A percentile compares a stretch with the other conserved stretches of the same genome.
Evolutionary conservation across 2,329 filamentous ascomycete species (phyloP).

Genomic region (Acarospora socialis): DNA sequence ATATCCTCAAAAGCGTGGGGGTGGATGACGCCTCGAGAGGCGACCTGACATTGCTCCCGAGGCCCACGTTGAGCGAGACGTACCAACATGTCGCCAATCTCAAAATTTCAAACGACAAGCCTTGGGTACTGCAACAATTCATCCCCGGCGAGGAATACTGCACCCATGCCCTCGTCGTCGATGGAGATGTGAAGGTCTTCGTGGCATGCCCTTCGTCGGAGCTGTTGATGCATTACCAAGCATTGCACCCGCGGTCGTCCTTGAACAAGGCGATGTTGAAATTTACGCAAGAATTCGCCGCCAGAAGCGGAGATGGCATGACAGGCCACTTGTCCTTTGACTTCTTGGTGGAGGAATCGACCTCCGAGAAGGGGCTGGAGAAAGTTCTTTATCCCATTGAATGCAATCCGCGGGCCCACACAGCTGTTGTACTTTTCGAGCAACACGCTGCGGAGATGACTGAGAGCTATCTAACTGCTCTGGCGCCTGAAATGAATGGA

Average conservation of each 20-base stretch:
- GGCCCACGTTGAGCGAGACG: slow-evolving; percentile 38
- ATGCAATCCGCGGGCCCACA: slow-evolving; percentile 57
- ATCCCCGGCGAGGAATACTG: slow-evolving; percentile 53
- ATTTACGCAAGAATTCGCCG: slow-evolving; percentile 48
- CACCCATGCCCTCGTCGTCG: slow-evolving; percentile 55
- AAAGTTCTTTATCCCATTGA: slow-evolving; percentile 49
- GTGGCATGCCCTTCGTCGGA: slow-evolving; percentile 50
- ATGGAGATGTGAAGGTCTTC: slow-evolving; percentile 50
- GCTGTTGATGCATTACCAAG: slow-evolving; percentile 51
- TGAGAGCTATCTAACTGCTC: slow-evolving; percentile 38
- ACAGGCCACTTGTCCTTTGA: slow-evolving; percentile 63
- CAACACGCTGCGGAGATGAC: slow-evolving; percentile 31
- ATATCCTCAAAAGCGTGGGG: slow-evolving; percentile 52
- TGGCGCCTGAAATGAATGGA: slow-evolving; percentile 19
- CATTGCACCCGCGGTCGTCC: slow-evolving; percentile 39
- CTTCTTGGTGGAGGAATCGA: slow-evolving; percentile 45
- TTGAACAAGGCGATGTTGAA: slow-evolving; percentile 46
- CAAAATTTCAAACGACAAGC: slow-evolving; percentile 37
- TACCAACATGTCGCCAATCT: slow-evolving; percentile 40
- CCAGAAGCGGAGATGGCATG: slow-evolving; percentile 33
- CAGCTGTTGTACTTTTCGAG: slow-evolving; percentile 48
- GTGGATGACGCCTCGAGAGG: slow-evolving; percentile 46
- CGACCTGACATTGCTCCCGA: slow-evolving; percentile 52
- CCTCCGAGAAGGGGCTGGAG: slow-evolving; percentile 15
- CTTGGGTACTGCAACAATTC: slow-evolving; percentile 58